Base-by-base conservation (phyloP, 2,329 filamentous ascomycete species). In the Trichoderma sp. region DNA sequence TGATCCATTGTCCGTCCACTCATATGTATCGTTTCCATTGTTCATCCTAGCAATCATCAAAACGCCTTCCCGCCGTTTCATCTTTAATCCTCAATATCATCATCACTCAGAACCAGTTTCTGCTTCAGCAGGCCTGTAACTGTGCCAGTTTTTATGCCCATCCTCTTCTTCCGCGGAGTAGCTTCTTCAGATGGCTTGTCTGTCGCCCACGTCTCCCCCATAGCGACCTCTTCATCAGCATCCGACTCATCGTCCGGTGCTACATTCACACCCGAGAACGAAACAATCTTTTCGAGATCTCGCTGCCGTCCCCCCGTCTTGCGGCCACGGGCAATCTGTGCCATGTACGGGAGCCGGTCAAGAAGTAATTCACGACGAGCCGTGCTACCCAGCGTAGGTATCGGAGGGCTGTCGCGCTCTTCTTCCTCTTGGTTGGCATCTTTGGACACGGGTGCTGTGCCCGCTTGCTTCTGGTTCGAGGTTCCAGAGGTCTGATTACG, bases 271-370 rank as follows among this genome's bases (percentile, higher is more conserved):
- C 91, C 91, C 6, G 88, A 88, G 79, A 95, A 93, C 3, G 88
- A 88, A 0, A 92, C 92, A 8, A 97, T 89, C 79, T 89, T 92
- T 74, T 93, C 91, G 9, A 95, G 87, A 24, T 93, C 90, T 68
- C 86, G 87, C 2, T 89, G 83, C n/a, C 85, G 83, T 76, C 85
- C 80, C 80, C 83, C 18, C 79, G 84, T 82, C 78, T 84, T 85
- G 77, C 84, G 81, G 38, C 84, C 81, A 18, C 88, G 85, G 2
- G 85, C 83, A 80, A 98, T 94, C 68, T 90, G 88, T 1, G 92
- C 88, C 87, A 97, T 91, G 83, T 97, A 98, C 0, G 97, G 97
- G 0, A 99, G 88, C 9, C 95, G 91, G 78, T 98, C 94, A 29
- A 98, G 89, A 0, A 98, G 84, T 86, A 97, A 89, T 82, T 96